Conservation (phyloP, 2,329 filamentous ascomycete genomes). For the Neonectria ditissima region DNA sequence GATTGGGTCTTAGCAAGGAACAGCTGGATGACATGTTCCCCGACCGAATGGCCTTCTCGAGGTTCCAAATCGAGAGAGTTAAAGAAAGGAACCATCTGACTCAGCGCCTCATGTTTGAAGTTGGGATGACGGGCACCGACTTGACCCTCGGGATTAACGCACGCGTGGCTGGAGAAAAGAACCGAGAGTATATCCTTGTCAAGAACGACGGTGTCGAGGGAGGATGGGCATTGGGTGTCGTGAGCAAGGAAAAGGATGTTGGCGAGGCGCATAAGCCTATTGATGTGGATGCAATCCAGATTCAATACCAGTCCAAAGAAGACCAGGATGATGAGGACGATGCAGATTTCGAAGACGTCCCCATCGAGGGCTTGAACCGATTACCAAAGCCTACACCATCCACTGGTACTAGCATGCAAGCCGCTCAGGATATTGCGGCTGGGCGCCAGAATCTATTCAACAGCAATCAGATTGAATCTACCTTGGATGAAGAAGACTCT, state of each 20-base stretch:
- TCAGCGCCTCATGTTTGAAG: conserved; percentile 92
- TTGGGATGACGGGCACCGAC: conserved; percentile 86
- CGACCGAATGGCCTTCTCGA: conserved; percentile 95
- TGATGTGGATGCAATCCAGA: conserved; percentile 80
- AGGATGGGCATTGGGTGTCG: conserved; percentile 95
- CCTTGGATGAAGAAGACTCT: conserved; percentile 57
- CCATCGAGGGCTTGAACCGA: conserved; percentile 88
- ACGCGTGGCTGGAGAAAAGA: conserved; percentile 85
- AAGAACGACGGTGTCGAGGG: conserved; percentile 96
- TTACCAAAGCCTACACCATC: conserved; percentile 70
- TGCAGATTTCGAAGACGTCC: conserved; percentile 91
- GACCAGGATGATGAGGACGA: conserved; percentile 77
- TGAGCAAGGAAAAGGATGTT: conserved; percentile 84
- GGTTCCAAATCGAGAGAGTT: conserved; percentile 95
- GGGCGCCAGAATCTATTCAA: conserved; percentile 47
- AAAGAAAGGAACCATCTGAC: conserved; percentile 93
- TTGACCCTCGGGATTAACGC: conserved; percentile 73
- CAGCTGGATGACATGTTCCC: conserved; percentile 98
- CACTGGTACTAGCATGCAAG: conserved; percentile 39
- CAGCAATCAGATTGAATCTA: conserved; percentile 27
- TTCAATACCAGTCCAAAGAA: conserved; percentile 67
- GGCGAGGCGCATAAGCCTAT: conserved; percentile 89
- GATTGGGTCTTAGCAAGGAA: conserved; percentile 97
- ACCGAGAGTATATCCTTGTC: conserved; percentile 93
- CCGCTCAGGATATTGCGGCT: conserved; percentile 41